Evolutionary conservation across 805 yeast genomes (phyloP).

Genomic region (Suhomyces vadensis): DNA sequence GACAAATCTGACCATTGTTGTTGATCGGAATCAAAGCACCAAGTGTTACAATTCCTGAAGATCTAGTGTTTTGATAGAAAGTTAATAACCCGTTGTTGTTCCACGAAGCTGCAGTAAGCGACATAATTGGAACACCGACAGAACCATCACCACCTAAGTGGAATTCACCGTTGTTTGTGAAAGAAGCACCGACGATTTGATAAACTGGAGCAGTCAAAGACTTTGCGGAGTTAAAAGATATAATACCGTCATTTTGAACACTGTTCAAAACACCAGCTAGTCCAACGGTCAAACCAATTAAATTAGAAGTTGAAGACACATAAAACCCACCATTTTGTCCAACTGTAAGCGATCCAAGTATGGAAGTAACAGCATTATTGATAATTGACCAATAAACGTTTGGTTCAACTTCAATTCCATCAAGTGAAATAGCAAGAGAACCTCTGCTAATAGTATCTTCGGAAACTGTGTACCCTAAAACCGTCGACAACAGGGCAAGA

Average conservation of each 20-base stretch:
- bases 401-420: constrained; percentile 16
- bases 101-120: constrained; percentile 10
- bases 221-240: constrained; percentile 16
- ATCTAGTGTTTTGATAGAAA: constrained; percentile 22
- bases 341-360: constrained; percentile 17
- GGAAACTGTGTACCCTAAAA: constrained; percentile 6
- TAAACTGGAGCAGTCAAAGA: constrained; percentile 13
- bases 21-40: constrained; percentile 12
- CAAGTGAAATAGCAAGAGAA: constrained; percentile 18
- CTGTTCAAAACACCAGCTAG: constrained; percentile 14
- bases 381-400: constrained; percentile 22
- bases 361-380: constrained; percentile 13
- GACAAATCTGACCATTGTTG: constrained; percentile 21
- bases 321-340: constrained; percentile 17
- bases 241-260: constrained; percentile 20
- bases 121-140: constrained; percentile 12
- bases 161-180: constrained; percentile 7
- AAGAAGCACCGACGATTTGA: constrained; percentile 10
- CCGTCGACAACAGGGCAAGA: constrained; percentile 4
- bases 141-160: constrained; percentile 15
- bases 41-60: constrained; percentile 20
- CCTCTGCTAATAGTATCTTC: constrained; percentile 21
- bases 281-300: constrained; percentile 11
- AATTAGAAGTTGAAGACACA: constrained; percentile 11
- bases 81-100: constrained; percentile 23